Evolutionary conservation across 1,284 basidiomycete genomes (phyloP).

Genomic region (Albatrellus sp.): DNA sequence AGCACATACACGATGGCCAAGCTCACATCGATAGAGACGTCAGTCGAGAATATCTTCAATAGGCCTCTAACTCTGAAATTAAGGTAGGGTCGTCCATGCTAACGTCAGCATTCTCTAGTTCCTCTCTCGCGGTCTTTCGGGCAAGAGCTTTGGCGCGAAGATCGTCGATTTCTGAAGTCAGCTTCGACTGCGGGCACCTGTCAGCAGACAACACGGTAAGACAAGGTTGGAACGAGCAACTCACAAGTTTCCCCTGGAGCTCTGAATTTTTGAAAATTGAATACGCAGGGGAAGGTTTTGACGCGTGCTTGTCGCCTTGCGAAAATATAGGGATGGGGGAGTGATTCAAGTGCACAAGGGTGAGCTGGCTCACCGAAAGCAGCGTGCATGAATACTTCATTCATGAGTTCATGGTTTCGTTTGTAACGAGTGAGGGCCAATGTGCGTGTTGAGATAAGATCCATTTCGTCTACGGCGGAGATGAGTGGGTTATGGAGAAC

Average conservation of each 20-base stretch:
- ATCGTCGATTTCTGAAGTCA: conserved; percentile 13
- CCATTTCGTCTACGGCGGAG: conserved; percentile 42
- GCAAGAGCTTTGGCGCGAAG: conserved; percentile 11
- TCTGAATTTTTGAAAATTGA: conserved; percentile 49
- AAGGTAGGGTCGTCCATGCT: too few relatives aligned
- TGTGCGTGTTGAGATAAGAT: conserved; percentile 58
- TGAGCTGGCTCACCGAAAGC: conserved; percentile 39
- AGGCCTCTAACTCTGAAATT: too few relatives aligned
- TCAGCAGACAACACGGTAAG: not conserved
- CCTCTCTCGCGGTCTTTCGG: conserved; percentile 3
- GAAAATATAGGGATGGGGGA: not conserved
- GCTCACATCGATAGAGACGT: not conserved
- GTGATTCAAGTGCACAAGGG: not conserved
- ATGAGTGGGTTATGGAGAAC: not conserved
- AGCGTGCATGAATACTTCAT: conserved; percentile 62
- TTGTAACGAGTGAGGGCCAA: conserved; percentile 60
- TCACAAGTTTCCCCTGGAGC: conserved; percentile 35
- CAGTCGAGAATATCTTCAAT: too few relatives aligned
- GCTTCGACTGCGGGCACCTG: conserved; percentile 7
- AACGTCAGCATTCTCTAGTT: too few relatives aligned
- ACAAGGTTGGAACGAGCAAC: not conserved
- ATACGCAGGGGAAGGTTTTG: conserved; percentile 31
- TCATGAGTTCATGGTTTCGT: conserved; percentile 73
- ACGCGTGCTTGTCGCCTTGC: conserved; percentile 33
- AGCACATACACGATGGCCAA: too few relatives aligned